Conservation (phyloP, 2,329 filamentous ascomycete genomes). For the Epichloe uncinata region DNA sequence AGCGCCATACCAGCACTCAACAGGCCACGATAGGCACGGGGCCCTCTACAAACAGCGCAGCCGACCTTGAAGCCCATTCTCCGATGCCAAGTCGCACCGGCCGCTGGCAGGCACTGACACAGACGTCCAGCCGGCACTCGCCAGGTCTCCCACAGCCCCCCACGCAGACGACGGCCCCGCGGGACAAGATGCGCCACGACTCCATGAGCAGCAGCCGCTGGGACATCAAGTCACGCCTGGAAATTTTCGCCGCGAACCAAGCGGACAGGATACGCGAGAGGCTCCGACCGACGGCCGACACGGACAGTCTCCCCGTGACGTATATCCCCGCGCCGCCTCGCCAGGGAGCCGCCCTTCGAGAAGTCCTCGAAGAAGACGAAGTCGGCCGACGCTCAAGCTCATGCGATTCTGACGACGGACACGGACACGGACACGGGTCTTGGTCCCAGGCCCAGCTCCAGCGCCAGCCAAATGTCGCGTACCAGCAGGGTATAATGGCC, state of each 20-base stretch:
- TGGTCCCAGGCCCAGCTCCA: too few relatives aligned
- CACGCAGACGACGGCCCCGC: not conserved
- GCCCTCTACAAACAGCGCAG: constrained; percentile 4
- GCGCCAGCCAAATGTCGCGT: too few relatives aligned
- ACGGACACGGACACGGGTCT: not conserved
- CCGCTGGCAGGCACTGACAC: constrained; percentile 12
- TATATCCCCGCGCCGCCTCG: constrained; percentile 49
- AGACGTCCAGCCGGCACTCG: not conserved
- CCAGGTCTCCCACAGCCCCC: not conserved
- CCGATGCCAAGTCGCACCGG: constrained; percentile 12
- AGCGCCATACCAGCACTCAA: constrained; percentile 1
- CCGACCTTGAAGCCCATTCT: constrained; percentile 18
- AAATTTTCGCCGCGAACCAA: constrained; percentile 47
- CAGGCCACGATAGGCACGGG: constrained; percentile 11
- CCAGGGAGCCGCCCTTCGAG: constrained; percentile 41
- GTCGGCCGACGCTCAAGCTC: constrained; percentile 3
- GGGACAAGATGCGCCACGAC: constrained; percentile 9
- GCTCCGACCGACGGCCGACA: constrained; percentile 39
- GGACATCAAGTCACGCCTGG: constrained; percentile 43
- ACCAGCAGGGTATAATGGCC: not conserved
- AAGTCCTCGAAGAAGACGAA: constrained; percentile 44
- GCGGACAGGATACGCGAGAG: constrained; percentile 46
- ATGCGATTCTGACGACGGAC: constrained; percentile 5
- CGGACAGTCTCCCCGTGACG: constrained; percentile 39
- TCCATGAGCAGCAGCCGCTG: constrained; percentile 25